Evolutionary conservation across 306 rosid genomes (phyloP).

Genomic region (apple (Malus domestica)): DNA sequence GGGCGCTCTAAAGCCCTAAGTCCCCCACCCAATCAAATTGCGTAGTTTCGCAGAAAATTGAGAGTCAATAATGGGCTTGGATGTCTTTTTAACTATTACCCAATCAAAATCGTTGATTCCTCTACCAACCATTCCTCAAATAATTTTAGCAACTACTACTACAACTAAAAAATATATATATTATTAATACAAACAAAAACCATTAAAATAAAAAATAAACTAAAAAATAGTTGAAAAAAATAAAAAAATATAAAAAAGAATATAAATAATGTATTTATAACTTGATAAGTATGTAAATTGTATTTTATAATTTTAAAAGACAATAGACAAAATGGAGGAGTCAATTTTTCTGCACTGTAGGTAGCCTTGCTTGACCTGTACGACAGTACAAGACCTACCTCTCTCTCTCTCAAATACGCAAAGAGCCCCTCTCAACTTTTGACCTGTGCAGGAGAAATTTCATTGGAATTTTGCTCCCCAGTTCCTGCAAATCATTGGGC

Average conservation of each 20-base stretch:
- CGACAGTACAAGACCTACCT: slow-evolving; percentile 20
- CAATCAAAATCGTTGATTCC: not conserved
- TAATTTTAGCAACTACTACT: not conserved
- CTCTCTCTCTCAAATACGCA: not conserved
- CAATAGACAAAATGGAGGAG: not conserved
- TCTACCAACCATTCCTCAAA: not conserved
- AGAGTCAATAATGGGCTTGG: slow-evolving; percentile 17
- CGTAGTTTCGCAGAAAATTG: not conserved
- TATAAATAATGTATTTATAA: no score
- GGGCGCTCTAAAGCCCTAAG: not conserved
- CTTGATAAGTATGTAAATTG: not conserved
- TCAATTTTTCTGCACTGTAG: slow-evolving; percentile 28
- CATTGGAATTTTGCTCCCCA: not conserved
- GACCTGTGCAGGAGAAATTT: slow-evolving; percentile 11
- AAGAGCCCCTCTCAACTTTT: slow-evolving; percentile 12
- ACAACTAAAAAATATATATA: not conserved
- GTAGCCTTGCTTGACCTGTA: slow-evolving; percentile 27
- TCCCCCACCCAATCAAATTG: slow-evolving; percentile 1
- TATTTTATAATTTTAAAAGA: not conserved
- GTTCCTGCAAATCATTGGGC: slow-evolving; percentile 33
- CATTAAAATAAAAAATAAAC: no score
- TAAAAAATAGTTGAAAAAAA: no score
- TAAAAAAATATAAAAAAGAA: no score
- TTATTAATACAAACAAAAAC: not conserved
- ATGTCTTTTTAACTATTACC: not conserved